Conservation (phyloP, 139 green algal species). For the Chlamydomonas sphaeroides region DNA sequence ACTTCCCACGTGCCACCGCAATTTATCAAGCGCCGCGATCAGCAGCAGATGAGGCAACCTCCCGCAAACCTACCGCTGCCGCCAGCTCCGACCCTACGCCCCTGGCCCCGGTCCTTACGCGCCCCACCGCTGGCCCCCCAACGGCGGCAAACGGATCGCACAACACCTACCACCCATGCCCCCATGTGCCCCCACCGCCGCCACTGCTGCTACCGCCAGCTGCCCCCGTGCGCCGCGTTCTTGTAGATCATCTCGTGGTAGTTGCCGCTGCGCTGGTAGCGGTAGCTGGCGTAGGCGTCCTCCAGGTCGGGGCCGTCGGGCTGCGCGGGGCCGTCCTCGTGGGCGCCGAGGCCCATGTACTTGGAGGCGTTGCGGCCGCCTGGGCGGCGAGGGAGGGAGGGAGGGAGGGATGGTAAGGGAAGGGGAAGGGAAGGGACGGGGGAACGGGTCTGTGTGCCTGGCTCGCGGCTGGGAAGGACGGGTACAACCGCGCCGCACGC, state of each 20-base stretch:
- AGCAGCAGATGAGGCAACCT: too few relatives aligned
- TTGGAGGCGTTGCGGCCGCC: conserved; percentile 19
- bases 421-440: neutral
- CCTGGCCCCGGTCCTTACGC: too few relatives aligned
- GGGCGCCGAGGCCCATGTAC: conserved; percentile 44
- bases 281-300: conserved; percentile 65
- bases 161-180: too few relatives aligned
- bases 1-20: too few relatives aligned
- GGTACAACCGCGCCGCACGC: neutral
- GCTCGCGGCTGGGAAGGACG: neutral
- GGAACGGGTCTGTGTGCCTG: neutral
- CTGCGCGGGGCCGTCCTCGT: neutral
- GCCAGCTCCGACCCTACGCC: too few relatives aligned
- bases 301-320: neutral
- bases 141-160: too few relatives aligned
- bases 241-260: conserved; percentile 73
- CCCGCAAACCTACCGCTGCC: too few relatives aligned
- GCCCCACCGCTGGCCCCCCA: too few relatives aligned
- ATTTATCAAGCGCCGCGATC: too few relatives aligned
- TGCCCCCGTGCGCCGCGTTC: neutral
- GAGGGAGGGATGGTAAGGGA: too few relatives aligned
- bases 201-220: neutral
- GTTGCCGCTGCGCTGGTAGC: conserved; percentile 22
- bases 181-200: too few relatives aligned
- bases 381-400: neutral